phyloP scores from a whole-genome alignment of 805 yeast species.

The Yamadazyma kitorensis region DNA sequence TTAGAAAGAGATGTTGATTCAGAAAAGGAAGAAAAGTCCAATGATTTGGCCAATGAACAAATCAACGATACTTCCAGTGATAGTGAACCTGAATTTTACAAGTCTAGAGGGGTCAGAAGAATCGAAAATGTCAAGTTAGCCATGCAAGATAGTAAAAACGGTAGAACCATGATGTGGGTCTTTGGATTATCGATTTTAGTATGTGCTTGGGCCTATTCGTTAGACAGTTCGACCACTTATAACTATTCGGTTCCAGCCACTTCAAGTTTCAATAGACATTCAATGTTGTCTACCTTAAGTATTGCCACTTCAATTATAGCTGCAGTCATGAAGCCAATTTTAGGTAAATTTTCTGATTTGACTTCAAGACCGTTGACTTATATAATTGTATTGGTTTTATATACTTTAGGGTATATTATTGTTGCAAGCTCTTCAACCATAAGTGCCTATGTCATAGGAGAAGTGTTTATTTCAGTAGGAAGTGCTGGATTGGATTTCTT shows the following conservation, averaged over 20 bases:
- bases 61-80: background rate
- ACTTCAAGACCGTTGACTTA: conserved; percentile 21
- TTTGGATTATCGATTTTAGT: conserved; percentile 18
- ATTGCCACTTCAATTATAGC: conserved; percentile 20
- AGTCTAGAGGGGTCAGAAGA: conserved; percentile 21
- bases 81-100: background rate
- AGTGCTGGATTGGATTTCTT: conserved; percentile 18
- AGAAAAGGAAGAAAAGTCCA: background rate
- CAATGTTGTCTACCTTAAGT: conserved; percentile 18
- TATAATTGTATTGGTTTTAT: conserved; percentile 15
- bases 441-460: conserved; percentile 23
- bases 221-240: conserved; percentile 29
- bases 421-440: conserved; percentile 19
- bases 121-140: conserved; percentile 20
- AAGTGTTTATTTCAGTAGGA: conserved; percentile 19
- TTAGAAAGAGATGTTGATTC: background rate
- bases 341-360: conserved; percentile 21
- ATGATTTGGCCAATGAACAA: background rate
- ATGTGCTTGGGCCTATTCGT: conserved; percentile 24
- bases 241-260: conserved; percentile 32
- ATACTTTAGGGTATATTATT: conserved; percentile 20
- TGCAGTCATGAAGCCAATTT: conserved; percentile 20
- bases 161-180: conserved; percentile 14
- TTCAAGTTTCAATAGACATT: conserved; percentile 18
- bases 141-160: conserved; percentile 13